Base-by-base conservation (phyloP, 2,329 filamentous ascomycete species). In the Pseudogymnoascus sp. region DNA sequence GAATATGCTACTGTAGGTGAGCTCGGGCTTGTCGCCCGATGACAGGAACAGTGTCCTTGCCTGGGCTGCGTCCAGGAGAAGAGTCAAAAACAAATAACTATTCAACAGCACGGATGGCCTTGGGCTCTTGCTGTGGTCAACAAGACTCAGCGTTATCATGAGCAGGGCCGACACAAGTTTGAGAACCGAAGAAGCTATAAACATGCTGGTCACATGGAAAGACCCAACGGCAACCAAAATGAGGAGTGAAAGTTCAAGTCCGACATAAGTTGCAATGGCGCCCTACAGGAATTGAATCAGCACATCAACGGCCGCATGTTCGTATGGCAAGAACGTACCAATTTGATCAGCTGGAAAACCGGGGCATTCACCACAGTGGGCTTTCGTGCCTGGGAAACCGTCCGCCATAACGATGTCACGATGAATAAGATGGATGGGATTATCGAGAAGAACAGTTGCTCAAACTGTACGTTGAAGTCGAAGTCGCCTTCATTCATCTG, bases 81-180 rank as follows among this genome's bases (percentile, higher is more conserved):
- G 66, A 1, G 77, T 78, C 1, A 81, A 33, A 6, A 77, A 65
- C 4, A 82, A 65, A 57, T 78, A 82, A 9, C 68, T 65, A 17
- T 70, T 75, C n/a, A 82, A 68, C 3, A 82, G 62, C 0, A 77
- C 70, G 0, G 80, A 82, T 0, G 80, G 79, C 1, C 77, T 71
- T 0, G 70, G 72, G 1, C 76, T 71, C 13, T 70, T 71, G 21
- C 67, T 67, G 63, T 79, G 77, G 66, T 75, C 57, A 3, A 73
- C 50, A 59, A 62, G 36, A 60, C 61, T 62, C 28, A 62, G 26
- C 13, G 42, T 62, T 19, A 67, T 64, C 65, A 70, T 70, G 60
- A 64, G 63, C 26, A 69, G 42, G 6, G 71, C 69, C 3, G 70
- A 67, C 19, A 73, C 62, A 17, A 74, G 67, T 69, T 57, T 57